phyloP scores from a whole-genome alignment of 371 early-diverging fungal genomes.

The Spraguea lophii region DNA sequence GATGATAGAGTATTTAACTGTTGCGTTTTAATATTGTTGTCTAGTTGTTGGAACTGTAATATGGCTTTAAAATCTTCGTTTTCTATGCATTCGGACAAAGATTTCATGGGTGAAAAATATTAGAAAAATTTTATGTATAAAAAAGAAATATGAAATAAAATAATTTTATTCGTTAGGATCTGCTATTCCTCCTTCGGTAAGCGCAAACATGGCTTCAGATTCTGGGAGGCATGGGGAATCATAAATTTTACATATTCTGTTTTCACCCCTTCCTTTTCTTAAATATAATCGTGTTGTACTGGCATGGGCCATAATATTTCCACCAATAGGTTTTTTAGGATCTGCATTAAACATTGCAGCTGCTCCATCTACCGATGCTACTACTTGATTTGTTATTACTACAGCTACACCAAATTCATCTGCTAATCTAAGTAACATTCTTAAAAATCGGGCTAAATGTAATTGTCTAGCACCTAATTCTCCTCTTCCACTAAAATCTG shows the following conservation, averaged over 20 bases:
- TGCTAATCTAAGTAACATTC: constrained; percentile 66
- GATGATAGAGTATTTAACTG: too few relatives aligned
- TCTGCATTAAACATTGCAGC: constrained; percentile 70
- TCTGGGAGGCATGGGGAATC: constrained; percentile 51
- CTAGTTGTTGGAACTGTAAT: too few relatives aligned
- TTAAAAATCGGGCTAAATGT: constrained; percentile 73
- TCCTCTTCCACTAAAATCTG: constrained; percentile 87
- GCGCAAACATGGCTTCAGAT: constrained; percentile 55
- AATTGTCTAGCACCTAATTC: constrained; percentile 87
- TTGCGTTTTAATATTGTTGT: too few relatives aligned
- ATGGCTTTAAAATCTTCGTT: too few relatives aligned
- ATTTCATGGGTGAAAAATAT: too few relatives aligned
- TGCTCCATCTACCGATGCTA: constrained; percentile 80
- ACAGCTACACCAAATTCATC: constrained; percentile 93
- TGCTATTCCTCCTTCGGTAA: constrained; percentile 54
- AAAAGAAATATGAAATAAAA: background rate
- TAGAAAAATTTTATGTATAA: too few relatives aligned
- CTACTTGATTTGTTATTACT: constrained; percentile 92
- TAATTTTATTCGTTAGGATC: constrained; percentile 46
- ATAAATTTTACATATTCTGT: constrained; percentile 53
- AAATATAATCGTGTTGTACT: constrained; percentile 54
- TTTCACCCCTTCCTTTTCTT: constrained; percentile 50
- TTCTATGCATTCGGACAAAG: too few relatives aligned
- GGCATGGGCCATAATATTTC: constrained; percentile 90
- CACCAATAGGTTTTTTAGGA: constrained; percentile 89